Conservation (phyloP, 129 eudicot species). For the Flaveria ramosissima region DNA sequence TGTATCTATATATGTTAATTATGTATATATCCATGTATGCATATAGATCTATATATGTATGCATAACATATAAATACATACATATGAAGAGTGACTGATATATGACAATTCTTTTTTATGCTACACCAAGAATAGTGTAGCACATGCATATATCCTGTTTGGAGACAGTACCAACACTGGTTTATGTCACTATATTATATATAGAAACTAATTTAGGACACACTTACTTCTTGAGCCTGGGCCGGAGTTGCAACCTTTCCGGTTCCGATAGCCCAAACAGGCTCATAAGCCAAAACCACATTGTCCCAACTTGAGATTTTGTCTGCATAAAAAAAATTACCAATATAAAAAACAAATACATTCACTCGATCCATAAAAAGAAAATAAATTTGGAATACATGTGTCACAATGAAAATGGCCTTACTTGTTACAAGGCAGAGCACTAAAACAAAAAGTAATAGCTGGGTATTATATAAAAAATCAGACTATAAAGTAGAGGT, state of each 20-base stretch:
- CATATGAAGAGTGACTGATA: not conserved
- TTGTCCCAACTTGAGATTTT: constrained; percentile 68
- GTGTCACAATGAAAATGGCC: not conserved
- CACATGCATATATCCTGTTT: no score
- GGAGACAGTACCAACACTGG: not conserved
- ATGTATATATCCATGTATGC: no score
- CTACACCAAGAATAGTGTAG: no score
- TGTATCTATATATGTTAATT: no score
- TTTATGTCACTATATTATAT: not conserved
- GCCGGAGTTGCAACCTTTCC: constrained; percentile 97
- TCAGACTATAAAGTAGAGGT: not conserved
- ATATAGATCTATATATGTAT: not conserved
- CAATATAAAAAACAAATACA: not conserved
- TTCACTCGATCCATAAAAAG: not conserved
- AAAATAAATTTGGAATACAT: not conserved
- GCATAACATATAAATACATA: no score
- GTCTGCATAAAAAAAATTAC: constrained; percentile 40
- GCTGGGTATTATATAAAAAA: not conserved
- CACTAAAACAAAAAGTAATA: constrained; percentile 10
- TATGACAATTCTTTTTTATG: no score
- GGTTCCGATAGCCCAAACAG: constrained; percentile 99
- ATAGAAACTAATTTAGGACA: not conserved
- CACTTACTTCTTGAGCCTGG: constrained; percentile 97
- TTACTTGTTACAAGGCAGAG: not conserved
- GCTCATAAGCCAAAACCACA: constrained; percentile 95